These are phyloP conservation scores for Diplocarpon mali DNA, from an alignment of 2,329 filamentous ascomycete species.

Conservation along the genomic window DNA sequence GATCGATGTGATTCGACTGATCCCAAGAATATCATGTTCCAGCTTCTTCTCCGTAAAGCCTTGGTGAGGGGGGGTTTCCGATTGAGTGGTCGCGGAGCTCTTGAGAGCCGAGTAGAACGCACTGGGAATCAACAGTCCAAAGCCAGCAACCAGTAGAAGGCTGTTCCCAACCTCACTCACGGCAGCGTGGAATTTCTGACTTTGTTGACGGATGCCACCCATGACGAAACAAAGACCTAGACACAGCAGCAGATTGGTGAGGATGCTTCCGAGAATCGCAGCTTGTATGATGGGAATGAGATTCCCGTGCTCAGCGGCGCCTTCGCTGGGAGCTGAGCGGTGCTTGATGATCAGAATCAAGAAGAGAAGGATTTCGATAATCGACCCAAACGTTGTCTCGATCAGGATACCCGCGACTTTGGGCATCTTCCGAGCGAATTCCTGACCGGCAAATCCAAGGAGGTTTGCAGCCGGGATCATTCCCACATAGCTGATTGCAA, in stretches of 20 bases:
- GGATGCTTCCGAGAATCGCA: slow-evolving; percentile 70
- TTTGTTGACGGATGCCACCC: slow-evolving; percentile 58
- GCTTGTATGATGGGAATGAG: slow-evolving; percentile 63
- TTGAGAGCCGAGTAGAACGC: slow-evolving; percentile 25
- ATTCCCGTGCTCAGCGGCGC: slow-evolving; percentile 15
- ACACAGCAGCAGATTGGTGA: slow-evolving; percentile 73
- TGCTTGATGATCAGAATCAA: slow-evolving; percentile 52
- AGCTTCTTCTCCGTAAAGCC: slow-evolving; percentile 4
- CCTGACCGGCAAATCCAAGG: slow-evolving; percentile 62
- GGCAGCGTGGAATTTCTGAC: slow-evolving; percentile 61
- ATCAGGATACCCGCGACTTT: slow-evolving; percentile 56
- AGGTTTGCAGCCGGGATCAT: slow-evolving; percentile 70
- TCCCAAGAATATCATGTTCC: slow-evolving; percentile 3
- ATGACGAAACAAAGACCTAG: slow-evolving; percentile 70
- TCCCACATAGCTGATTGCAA: slow-evolving; percentile 61
- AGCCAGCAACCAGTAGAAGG: slow-evolving; percentile 35
- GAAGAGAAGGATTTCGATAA: slow-evolving; percentile 76
- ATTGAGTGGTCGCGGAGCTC: neutral
- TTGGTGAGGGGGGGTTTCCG: neutral
- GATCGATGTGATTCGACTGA: slow-evolving; percentile 4
- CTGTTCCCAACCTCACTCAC: slow-evolving; percentile 74
- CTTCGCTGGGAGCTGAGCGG: neutral
- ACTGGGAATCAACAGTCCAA: slow-evolving; percentile 66
- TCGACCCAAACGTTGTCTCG: slow-evolving; percentile 51
- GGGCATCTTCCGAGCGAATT: slow-evolving; percentile 62